Base-by-base conservation (phyloP, 805 yeast species). In the Hanseniaspora nectarophila region DNA sequence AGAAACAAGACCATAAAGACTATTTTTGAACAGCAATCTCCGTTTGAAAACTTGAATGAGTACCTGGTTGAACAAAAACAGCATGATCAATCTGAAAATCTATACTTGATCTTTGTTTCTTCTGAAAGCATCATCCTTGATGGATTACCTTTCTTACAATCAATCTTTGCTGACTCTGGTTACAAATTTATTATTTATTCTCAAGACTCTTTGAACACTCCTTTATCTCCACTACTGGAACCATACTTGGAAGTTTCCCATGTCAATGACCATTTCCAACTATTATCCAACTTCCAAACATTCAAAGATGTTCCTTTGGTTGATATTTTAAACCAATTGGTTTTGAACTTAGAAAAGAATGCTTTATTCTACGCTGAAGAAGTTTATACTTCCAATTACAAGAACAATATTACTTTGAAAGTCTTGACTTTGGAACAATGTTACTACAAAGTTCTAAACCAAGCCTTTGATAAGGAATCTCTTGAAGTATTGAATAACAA, bases 381-480 rank as follows among this genome's bases (percentile, higher is more conserved):
- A 28, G 53, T 49, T 24, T 49, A 52, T 16, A 45, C 37, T 10
- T 18, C 48, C 15, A 29, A 51, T 8, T 43, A 43, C 20, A 51
- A 51, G n/a, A 51, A 32, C 13, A 37, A 32, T 16, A 40, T 45
- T 4, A 39, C 43, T 2, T 21, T 52, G n/a, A 71, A 72, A 43
- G 84, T 78, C 6, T 61, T 71, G 53, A 66, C 68, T 24, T 73
- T 81, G 57, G 95, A 86, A 67, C 77, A 79, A 48, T 86, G 89
- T 18, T 89, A 89, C 68, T 68, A 80, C 57, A 82, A 81, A 63
- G 78, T 90, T 18, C 73, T 89, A 58, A 66, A 74, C 45, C 95
- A 88, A 66, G 72, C 85, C 7, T 81, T 80, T 62, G 46, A 59
- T 12, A 67, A 73, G 16, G 63, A 72, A 7, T 71, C 76, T 51